Evolutionary conservation across 2,329 filamentous ascomycete species (phyloP), one percentile per base, ranked within the genome.

Genomic region (Cadophora sp.): DNA sequence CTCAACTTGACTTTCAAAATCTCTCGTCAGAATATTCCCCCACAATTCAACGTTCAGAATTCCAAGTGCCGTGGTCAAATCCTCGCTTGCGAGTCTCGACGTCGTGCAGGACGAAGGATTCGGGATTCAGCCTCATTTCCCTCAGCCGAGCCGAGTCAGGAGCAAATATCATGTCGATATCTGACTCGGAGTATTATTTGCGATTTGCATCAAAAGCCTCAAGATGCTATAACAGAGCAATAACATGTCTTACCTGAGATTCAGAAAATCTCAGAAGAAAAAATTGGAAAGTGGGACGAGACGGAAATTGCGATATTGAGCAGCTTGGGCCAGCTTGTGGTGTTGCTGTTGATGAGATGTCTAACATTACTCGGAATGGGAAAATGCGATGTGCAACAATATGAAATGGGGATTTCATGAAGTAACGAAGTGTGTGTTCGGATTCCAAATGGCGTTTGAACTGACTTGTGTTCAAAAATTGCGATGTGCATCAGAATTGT

Each of bases 131-230:
- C 36, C 53, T 43, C 36, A 43, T 58, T 43, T 22, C 18, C n/a
- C 18, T 48, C 45, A 22, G 45, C n/a, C 51, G 11, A 39, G n/a
- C 13, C 33, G 2, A 39, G 33, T 58, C 53, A 58, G 33, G 33
- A 39, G 36, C 53, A 24, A 22, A 39, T 24, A 22, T 24, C 36
- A 58, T 58, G 51, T 58, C 20, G 36, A 58, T 58, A 58, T 41
- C 53, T 43, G 55, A 58, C 36, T 58, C 55, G 55, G 55, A 58
- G 55, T 58, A 58, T 58, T 58, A 58, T 58, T 18, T 58, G 36
- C 55, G 55, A 58, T 39, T 41, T 58, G 53, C 33, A 39, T 24
- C 53, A 58, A 58, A 58, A 43, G 53, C 53, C 53, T 58, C 53
- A 41, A 39, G 20, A 39, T 41, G 45, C 33, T 16, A 58, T 41